Conservation (phyloP, 2,329 filamentous ascomycete species). For the Magnaporthiopsis incrustans region DNA sequence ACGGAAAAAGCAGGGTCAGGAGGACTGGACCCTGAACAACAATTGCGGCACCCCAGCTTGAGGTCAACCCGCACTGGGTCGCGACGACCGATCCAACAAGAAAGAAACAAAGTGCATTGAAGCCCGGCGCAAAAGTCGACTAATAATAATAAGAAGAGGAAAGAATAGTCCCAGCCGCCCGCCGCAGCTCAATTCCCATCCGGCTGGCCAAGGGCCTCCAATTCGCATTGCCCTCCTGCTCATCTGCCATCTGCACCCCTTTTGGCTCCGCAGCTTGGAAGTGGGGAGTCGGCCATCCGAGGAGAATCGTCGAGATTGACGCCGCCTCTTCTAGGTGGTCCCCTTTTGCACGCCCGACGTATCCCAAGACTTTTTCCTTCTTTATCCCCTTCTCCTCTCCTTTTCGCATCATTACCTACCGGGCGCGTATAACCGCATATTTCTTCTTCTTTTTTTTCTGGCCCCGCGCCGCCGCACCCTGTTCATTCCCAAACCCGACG, state of each 20-base stretch:
- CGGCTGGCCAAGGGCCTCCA: background rate
- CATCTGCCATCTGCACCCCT: background rate
- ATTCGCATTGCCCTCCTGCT: background rate
- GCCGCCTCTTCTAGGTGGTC: background rate
- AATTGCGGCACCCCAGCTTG: background rate
- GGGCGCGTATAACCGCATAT: background rate
- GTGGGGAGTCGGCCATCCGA: background rate
- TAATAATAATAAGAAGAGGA: background rate
- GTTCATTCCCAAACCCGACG: background rate
- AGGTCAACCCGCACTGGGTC: background rate
- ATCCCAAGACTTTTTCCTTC: background rate
- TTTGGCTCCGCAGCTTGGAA: background rate
- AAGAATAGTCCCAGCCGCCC: background rate
- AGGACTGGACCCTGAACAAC: background rate
- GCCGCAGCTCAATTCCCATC: background rate
- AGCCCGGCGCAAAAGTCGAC: too few species aligned
- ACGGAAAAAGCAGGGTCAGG: background rate
- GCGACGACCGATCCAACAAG: background rate
- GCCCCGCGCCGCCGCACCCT: background rate
- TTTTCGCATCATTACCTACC: background rate
- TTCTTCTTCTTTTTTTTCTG: background rate
- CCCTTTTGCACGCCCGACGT: background rate
- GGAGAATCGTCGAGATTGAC: background rate
- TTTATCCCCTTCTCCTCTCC: background rate
- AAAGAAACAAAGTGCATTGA: background rate